Percentiles rank a stretch among this genome's conserved stretches.
Conservation (phyloP, 805 yeast genomes). For the Ogataea trehaloabstinens region DNA sequence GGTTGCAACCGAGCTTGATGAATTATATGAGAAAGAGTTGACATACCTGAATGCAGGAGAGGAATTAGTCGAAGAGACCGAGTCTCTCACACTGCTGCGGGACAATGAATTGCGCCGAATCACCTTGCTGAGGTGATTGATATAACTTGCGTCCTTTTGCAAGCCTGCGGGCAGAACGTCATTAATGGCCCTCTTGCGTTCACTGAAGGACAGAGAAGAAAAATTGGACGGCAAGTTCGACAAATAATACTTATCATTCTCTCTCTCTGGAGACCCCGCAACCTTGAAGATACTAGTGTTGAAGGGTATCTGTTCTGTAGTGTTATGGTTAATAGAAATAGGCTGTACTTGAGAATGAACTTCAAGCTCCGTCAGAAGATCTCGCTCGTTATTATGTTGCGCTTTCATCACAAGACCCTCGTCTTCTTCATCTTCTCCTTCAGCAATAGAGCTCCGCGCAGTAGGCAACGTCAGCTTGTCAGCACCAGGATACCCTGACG, state of each 20-base stretch:
- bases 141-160: slow-evolving; percentile 29
- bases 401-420: slow-evolving; percentile 6
- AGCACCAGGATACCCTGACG: no score
- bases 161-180: slow-evolving; percentile 27
- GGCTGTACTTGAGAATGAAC: slow-evolving; percentile 30
- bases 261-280: slow-evolving; percentile 33
- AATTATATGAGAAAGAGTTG: slow-evolving; percentile 18
- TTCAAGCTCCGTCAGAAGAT: slow-evolving; percentile 12
- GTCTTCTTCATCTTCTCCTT: slow-evolving; percentile 11
- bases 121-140: slow-evolving; percentile 29
- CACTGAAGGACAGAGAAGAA: slow-evolving; percentile 51
- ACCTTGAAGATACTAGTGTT: slow-evolving; percentile 20
- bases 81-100: slow-evolving; percentile 5
- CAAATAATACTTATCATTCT: slow-evolving; percentile 41
- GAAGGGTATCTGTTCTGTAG: background rate
- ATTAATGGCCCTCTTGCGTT: slow-evolving; percentile 38
- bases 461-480: background rate
- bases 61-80: slow-evolving; percentile 13
- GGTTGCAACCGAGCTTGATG: slow-evolving; percentile 5
- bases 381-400: slow-evolving; percentile 10
- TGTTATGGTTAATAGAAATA: slow-evolving; percentile 19
- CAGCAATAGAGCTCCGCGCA: background rate
- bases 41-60: slow-evolving; percentile 24
- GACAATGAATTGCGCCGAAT: slow-evolving; percentile 27
- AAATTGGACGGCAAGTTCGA: slow-evolving; percentile 48